Conservation (phyloP, 106 monocot species). For the Cymbidium sinense region DNA sequence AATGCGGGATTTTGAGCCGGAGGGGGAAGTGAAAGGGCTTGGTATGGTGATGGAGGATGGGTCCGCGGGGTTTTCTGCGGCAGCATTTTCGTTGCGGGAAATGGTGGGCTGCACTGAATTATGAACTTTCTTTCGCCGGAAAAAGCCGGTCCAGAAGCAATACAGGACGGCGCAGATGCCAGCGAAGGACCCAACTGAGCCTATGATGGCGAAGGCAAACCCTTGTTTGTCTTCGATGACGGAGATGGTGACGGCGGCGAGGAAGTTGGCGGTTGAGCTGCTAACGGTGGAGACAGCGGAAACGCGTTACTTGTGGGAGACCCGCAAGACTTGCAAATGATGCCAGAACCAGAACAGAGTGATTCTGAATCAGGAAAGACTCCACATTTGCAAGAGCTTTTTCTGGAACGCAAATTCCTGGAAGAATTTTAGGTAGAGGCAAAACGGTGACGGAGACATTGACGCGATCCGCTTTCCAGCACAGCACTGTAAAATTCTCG, state of each 20-base stretch:
- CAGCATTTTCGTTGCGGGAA: background rate
- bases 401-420: constrained; percentile 44
- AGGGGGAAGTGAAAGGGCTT: background rate
- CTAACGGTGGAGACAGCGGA: background rate
- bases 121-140: constrained; percentile 54
- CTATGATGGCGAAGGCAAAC: constrained; percentile 43
- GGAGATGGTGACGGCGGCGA: constrained; percentile 7
- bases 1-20: constrained; percentile 1
- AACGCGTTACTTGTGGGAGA: background rate
- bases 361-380: constrained; percentile 12
- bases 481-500: constrained; percentile 48
- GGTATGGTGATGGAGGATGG: background rate
- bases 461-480: constrained; percentile 40
- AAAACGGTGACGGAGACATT: constrained; percentile 12
- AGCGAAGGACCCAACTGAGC: constrained; percentile 41
- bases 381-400: constrained; percentile 40
- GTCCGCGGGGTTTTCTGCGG: background rate
- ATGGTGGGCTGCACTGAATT: constrained; percentile 73
- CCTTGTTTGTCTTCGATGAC: constrained; percentile 16
- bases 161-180: constrained; percentile 48
- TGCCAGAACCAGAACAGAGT: constrained; percentile 28
- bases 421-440: constrained; percentile 45
- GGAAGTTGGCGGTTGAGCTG: constrained; percentile 9
- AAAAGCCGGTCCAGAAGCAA: constrained; percentile 28
- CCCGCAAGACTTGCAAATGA: constrained; percentile 29